Evolutionary conservation across 257 asterid genomes (phyloP).

Genomic region (Verbascum thapsus): DNA sequence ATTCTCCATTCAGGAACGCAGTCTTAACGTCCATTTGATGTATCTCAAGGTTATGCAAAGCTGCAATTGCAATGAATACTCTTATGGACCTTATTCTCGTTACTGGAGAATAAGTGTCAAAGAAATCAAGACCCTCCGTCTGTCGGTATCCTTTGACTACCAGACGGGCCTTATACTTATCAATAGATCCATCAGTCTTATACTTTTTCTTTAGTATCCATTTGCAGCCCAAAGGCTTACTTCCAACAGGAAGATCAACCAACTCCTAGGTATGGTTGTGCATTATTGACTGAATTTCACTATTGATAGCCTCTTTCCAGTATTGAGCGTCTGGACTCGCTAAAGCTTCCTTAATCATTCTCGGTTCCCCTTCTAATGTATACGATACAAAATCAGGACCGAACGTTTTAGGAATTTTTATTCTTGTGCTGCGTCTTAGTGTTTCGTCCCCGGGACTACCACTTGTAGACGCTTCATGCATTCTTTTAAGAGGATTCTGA

Average conservation of each 20-base stretch:
- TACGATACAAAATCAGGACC: not conserved
- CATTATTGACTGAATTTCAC: not conserved
- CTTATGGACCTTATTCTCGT: not conserved
- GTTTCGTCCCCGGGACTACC: no score
- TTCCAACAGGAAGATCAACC: not conserved
- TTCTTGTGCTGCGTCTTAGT: no score
- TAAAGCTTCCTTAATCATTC: not conserved
- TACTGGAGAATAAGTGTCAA: no score
- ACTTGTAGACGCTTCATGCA: no score
- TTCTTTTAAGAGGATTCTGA: no score
- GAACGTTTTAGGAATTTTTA: not conserved
- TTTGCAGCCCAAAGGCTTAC: not conserved
- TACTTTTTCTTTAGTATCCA: slow-evolving; percentile 8
- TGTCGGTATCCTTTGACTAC: not conserved
- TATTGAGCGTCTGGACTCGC: not conserved
- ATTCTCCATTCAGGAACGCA: not conserved
- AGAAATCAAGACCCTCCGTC: not conserved
- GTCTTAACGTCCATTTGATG: not conserved
- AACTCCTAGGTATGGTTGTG: slow-evolving; percentile 1
- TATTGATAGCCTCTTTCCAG: slow-evolving; percentile 1
- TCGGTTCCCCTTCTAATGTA: not conserved
- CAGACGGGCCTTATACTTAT: slow-evolving; percentile 2
- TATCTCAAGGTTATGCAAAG: not conserved
- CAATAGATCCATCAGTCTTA: not conserved
- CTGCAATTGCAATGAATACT: not conserved